Evolutionary conservation across 768 basidiomycete species (phyloP).

Genomic region (Mrakia frigida): DNA sequence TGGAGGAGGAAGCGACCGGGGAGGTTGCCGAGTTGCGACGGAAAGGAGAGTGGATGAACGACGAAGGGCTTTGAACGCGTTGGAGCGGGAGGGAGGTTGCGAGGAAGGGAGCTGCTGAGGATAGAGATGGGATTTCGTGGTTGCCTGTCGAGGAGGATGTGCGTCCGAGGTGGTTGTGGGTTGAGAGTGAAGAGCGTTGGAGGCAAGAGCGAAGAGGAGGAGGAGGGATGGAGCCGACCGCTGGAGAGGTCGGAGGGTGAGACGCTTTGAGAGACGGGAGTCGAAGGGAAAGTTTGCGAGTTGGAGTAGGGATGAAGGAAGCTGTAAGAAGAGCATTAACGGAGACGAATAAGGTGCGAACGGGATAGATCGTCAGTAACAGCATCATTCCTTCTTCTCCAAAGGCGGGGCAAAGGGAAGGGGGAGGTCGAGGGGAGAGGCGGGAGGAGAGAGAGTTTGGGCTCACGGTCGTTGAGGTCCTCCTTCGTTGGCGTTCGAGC

Average conservation of each 20-base stretch:
- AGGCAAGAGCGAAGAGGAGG: neutral
- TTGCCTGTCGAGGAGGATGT: neutral
- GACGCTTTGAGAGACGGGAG: neutral
- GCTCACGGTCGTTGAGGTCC: neutral
- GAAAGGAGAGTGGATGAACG: neutral
- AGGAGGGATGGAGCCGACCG: neutral
- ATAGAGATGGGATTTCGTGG: neutral
- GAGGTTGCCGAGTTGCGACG: neutral
- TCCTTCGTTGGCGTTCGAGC: neutral
- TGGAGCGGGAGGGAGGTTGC: neutral
- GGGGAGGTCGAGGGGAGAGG: neutral
- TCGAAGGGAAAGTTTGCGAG: neutral
- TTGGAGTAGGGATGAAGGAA: neutral
- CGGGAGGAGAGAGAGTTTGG: neutral
- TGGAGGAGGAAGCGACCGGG: neutral
- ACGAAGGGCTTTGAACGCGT: neutral
- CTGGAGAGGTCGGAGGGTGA: neutral
- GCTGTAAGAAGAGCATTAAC: neutral
- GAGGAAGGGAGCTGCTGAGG: neutral
- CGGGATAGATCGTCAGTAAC: neutral
- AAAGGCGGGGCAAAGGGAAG: neutral
- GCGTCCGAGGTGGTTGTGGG: neutral
- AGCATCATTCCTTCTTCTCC: neutral
- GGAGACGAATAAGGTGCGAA: neutral
- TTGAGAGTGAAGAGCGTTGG: neutral